Evolutionary conservation across 73 alveolate species (phyloP).

Genomic region (Paramecium tetraurelia): DNA sequence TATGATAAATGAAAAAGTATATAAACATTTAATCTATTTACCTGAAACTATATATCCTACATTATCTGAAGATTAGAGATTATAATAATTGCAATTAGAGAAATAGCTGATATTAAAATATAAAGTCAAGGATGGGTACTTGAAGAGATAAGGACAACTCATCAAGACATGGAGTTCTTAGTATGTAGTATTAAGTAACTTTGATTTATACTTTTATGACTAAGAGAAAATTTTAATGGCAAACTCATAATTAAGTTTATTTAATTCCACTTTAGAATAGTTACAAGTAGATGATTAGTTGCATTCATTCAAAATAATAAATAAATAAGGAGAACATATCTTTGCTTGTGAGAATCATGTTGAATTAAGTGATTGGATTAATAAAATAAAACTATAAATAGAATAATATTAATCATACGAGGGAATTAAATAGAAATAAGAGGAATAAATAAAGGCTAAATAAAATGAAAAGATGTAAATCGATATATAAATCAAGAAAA

Average conservation of each 20-base stretch:
- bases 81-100: neutral
- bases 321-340: neutral
- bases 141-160: neutral
- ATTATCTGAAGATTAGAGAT: neutral
- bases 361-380: conserved; percentile 16
- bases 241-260: neutral
- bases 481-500: neutral
- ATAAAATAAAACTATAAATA: neutral
- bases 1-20: conserved; percentile 20
- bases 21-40: neutral
- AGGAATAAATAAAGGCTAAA: neutral
- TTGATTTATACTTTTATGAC: conserved; percentile 27
- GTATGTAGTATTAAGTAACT: neutral
- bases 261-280: neutral
- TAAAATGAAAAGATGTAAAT: neutral
- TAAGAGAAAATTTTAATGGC: neutral
- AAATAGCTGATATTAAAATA: neutral
- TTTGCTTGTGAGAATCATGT: conserved; percentile 24
- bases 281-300: conserved; percentile 26
- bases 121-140: neutral
- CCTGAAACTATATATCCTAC: conserved; percentile 35
- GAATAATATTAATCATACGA: neutral
- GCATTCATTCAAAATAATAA: conserved; percentile 1
- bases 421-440: neutral
- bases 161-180: neutral